Percentiles rank a stretch among this genome's conserved stretches.
These are phyloP conservation scores for Jatropha curcas DNA, from an alignment of 345 rosid species.

Conservation along the genomic window DNA sequence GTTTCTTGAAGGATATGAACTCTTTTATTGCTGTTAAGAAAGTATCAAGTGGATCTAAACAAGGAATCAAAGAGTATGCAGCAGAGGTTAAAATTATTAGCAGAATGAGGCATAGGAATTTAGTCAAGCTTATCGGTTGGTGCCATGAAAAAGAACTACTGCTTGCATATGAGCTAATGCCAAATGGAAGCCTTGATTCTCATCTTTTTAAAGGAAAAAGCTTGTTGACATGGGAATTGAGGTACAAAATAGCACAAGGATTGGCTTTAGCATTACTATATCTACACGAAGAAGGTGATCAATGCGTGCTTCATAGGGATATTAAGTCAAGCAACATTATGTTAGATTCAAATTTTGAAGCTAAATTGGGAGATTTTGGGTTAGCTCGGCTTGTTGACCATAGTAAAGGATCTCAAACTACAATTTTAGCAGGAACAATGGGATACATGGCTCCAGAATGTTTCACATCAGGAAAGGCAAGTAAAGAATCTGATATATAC, in stretches of 20 bases:
- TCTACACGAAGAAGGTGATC: conserved; percentile 21
- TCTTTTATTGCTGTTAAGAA: background rate
- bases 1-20: background rate
- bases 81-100: background rate
- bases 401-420: background rate
- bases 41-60: background rate
- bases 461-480: background rate
- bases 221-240: conserved; percentile 20
- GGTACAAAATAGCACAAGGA: conserved; percentile 27
- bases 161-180: conserved; percentile 1
- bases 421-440: background rate
- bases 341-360: conserved; percentile 2
- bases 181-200: background rate
- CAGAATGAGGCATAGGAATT: background rate
- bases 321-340: background rate
- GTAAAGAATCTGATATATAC: conserved; percentile 4
- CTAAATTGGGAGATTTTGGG: conserved; percentile 1
- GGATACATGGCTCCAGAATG: conserved; percentile 11
- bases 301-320: conserved; percentile 3
- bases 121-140: background rate
- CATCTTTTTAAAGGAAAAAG: conserved; percentile 22
- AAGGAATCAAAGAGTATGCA: background rate
- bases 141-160: background rate
- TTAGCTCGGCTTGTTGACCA: background rate
- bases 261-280: conserved; percentile 32